These are phyloP conservation scores for Phaeoacremonium minimum DNA, from an alignment of 2,329 filamentous ascomycete genomes.

Conservation along the genomic window DNA sequence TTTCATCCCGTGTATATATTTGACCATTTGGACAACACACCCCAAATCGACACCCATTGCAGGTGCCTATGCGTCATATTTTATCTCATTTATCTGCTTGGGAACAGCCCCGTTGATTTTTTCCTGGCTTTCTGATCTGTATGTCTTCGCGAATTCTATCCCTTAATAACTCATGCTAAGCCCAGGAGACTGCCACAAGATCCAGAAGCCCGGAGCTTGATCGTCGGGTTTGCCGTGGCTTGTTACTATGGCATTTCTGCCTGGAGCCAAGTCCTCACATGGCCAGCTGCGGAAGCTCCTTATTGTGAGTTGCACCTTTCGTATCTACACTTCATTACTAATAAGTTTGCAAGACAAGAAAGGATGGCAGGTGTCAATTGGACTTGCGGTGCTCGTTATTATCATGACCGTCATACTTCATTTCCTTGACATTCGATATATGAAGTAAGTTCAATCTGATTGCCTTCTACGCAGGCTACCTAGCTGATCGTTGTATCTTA, in stretches of 20 bases:
- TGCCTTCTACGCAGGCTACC: no score
- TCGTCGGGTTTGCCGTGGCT: conserved; percentile 43
- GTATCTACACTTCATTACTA: background rate
- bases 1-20: conserved; percentile 41
- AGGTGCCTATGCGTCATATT: conserved; percentile 46
- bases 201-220: conserved; percentile 41
- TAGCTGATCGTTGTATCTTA: no score
- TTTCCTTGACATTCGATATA: conserved; percentile 35
- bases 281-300: conserved; percentile 46
- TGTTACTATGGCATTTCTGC: conserved; percentile 44
- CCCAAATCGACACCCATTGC: conserved; percentile 34
- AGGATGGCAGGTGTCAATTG: conserved; percentile 42
- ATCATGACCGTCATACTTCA: conserved; percentile 36
- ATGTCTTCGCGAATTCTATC: no score
- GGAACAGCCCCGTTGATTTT: conserved; percentile 49
- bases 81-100: conserved; percentile 42
- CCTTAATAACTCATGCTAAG: no score
- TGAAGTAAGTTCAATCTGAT: no score
- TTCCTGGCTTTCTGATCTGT: conserved; percentile 47
- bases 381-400: conserved; percentile 38
- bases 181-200: conserved; percentile 36
- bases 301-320: conserved; percentile 28
- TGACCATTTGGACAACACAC: conserved; percentile 47
- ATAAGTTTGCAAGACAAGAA: conserved; percentile 27
- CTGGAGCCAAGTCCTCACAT: conserved; percentile 47